Percentiles rank a stretch among this genome's conserved stretches.
Conservation (phyloP, 1,284 basidiomycete species). For the Naganishia sp. region DNA sequence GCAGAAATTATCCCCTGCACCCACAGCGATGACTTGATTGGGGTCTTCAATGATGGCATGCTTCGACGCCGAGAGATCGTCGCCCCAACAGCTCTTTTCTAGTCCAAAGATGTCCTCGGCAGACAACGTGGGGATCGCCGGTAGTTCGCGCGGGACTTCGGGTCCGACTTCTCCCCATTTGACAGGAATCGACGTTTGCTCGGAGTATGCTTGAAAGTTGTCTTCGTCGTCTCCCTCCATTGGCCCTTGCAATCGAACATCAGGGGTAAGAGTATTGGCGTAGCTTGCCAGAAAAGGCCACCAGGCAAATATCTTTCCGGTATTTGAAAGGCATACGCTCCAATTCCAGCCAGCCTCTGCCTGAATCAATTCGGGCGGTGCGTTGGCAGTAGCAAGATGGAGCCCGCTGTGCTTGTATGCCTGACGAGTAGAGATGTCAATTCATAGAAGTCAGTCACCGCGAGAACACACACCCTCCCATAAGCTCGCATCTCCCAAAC, state of each 20-base stretch:
- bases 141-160: conserved; percentile 37
- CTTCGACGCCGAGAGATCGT: conserved; percentile 27
- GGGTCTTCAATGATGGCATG: conserved; percentile 45
- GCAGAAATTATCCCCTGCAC: conserved; percentile 65
- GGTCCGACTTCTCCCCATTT: conserved; percentile 43
- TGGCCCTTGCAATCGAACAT: conserved; percentile 53
- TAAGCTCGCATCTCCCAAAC: conserved; percentile 49
- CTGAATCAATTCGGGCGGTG: conserved; percentile 57
- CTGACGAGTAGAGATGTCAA: conserved; percentile 30
- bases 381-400: conserved; percentile 40
- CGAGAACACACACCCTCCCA: conserved; percentile 41
- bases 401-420: conserved; percentile 46
- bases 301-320: conserved; percentile 72
- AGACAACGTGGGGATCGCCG: conserved; percentile 37
- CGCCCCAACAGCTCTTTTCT: conserved; percentile 60
- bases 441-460: not conserved
- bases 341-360: conserved; percentile 75
- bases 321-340: conserved; percentile 67
- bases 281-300: conserved; percentile 61
- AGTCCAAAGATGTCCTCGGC: conserved; percentile 54
- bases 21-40: conserved; percentile 67
- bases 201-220: conserved; percentile 35
- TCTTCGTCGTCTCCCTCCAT: conserved; percentile 54
- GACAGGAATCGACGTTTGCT: conserved; percentile 30
- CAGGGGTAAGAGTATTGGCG: conserved; percentile 35